Conservation (phyloP, 306 rosid species). For the Chamaecrista fasciculata region DNA sequence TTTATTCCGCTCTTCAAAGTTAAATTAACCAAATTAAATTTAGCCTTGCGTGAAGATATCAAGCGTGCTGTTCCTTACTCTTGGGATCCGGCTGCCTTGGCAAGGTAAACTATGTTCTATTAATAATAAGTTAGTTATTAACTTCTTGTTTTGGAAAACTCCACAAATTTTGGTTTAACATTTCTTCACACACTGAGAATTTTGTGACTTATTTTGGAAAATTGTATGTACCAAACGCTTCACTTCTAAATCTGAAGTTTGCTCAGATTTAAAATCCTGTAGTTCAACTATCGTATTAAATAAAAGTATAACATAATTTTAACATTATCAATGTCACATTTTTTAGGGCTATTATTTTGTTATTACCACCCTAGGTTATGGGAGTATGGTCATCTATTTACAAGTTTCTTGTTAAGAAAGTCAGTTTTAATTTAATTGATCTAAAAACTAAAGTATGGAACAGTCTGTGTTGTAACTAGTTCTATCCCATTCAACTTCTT, state of each 20-base stretch:
- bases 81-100: slow-evolving; percentile 94
- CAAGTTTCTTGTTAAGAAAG: slow-evolving; percentile 5
- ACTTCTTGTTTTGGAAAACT: not conserved
- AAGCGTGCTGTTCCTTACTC: slow-evolving; percentile 83
- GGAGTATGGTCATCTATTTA: slow-evolving; percentile 3
- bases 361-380: not conserved
- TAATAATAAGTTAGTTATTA: not conserved
- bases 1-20: slow-evolving; percentile 64
- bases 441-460: not conserved
- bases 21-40: slow-evolving; percentile 47
- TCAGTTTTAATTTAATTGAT: not conserved
- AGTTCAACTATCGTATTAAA: not conserved
- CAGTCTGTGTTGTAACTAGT: not conserved
- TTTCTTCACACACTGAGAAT: not conserved
- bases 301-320: not conserved
- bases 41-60: slow-evolving; percentile 68
- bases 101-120: slow-evolving; percentile 51
- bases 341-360: not conserved
- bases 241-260: not conserved
- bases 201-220: not conserved
- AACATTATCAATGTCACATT: not conserved
- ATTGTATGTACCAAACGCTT: not conserved
- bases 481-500: not conserved
- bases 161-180: slow-evolving; percentile 10
- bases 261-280: not conserved